phyloP scores from a whole-genome alignment of 2,329 filamentous ascomycete genomes.

The Stemphylium beticola region DNA sequence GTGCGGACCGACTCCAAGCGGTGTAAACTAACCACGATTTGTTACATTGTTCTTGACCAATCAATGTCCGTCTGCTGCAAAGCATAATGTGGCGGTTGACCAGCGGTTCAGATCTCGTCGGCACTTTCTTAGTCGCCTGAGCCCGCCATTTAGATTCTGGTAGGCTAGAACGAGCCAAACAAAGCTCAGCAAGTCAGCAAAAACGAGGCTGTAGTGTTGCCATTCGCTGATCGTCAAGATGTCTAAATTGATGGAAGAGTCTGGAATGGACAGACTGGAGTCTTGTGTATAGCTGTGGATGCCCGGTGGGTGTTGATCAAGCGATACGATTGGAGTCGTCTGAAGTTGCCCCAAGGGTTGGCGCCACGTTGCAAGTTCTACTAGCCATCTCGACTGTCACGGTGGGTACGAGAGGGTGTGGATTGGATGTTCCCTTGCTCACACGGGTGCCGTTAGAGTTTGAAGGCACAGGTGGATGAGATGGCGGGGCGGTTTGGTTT shows the following conservation, averaged over 20 bases:
- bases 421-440: slow-evolving; percentile 13
- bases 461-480: slow-evolving; percentile 10
- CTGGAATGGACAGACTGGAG: slow-evolving; percentile 24
- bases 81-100: slow-evolving; percentile 11
- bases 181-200: slow-evolving; percentile 24
- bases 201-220: slow-evolving; percentile 30
- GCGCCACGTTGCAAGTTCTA: slow-evolving; percentile 24
- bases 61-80: slow-evolving; percentile 2
- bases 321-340: slow-evolving; percentile 9
- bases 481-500: slow-evolving; percentile 13
- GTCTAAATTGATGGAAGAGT: slow-evolving; percentile 15
- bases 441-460: slow-evolving; percentile 15
- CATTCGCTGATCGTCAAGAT: slow-evolving; percentile 22
- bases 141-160: background rate
- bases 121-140: slow-evolving; percentile 3
- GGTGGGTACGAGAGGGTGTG: slow-evolving; percentile 2
- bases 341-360: slow-evolving; percentile 5
- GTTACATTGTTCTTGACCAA: slow-evolving; percentile 18
- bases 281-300: background rate
- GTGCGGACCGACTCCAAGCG: slow-evolving; percentile 22
- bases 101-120: slow-evolving; percentile 11
- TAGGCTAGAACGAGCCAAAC: background rate
- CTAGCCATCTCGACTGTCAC: slow-evolving; percentile 10
- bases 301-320: background rate
- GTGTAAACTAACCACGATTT: slow-evolving; percentile 23